These are phyloP conservation scores for Neurospora discreta DNA, from an alignment of 495 filamentous ascomycete species.

Conservation along the genomic window DNA sequence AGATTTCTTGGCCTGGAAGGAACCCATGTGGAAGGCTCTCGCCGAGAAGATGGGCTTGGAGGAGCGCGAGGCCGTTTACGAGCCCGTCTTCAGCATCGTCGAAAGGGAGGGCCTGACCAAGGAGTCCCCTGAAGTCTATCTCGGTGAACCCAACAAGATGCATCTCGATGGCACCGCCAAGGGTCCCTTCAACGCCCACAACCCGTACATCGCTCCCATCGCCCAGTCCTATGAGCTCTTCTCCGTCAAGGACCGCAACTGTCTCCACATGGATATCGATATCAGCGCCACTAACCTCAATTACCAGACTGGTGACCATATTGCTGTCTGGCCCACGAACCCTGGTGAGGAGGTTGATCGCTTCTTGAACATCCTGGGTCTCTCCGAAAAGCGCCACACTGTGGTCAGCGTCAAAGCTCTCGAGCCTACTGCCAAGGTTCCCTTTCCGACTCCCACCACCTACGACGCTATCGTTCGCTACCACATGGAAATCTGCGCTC, in stretches of 20 bases:
- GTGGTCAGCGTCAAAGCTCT: constrained; percentile 88
- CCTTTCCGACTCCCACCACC: constrained; percentile 94
- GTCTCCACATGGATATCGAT: constrained; percentile 93
- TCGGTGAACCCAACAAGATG: constrained; percentile 93
- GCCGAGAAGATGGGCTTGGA: constrained; percentile 73
- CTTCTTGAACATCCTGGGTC: constrained; percentile 69
- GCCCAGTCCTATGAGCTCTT: constrained; percentile 84
- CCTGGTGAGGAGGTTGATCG: constrained; percentile 85
- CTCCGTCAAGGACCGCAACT: constrained; percentile 85
- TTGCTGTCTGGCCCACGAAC: constrained; percentile 97
- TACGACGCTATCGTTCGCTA: constrained; percentile 91
- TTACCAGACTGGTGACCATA: constrained; percentile 95
- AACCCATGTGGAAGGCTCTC: constrained; percentile 92
- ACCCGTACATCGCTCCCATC: constrained; percentile 94
- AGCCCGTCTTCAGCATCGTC: constrained; percentile 76
- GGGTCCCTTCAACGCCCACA: constrained; percentile 92
- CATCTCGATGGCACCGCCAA: constrained; percentile 78
- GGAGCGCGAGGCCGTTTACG: constrained; percentile 93
- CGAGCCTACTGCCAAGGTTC: constrained; percentile 92
- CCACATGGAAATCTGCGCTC: constrained; percentile 93
- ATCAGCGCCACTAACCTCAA: constrained; percentile 73
- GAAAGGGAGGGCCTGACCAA: constrained; percentile 64
- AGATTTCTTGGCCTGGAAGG: constrained; percentile 98
- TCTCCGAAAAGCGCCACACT: constrained; percentile 62
- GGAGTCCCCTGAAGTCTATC: constrained; percentile 79